phyloP scores from a whole-genome alignment of 2,329 filamentous ascomycete species.

The Spiromastix sp. region DNA sequence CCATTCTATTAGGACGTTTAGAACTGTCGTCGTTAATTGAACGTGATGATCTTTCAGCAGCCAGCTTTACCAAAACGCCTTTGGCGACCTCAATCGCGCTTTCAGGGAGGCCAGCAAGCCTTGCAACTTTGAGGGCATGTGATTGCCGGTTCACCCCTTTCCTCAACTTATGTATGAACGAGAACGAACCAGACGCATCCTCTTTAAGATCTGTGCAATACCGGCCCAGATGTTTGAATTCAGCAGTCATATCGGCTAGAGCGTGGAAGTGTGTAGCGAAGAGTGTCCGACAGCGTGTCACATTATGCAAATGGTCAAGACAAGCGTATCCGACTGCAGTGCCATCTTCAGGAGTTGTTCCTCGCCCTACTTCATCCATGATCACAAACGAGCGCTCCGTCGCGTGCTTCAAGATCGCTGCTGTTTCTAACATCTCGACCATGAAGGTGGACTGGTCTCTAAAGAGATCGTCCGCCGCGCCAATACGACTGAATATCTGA shows the following conservation, averaged over 20 bases:
- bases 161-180: constrained; percentile 74
- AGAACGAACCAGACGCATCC: constrained; percentile 57
- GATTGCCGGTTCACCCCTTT: constrained; percentile 76
- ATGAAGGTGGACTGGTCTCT: constrained; percentile 95
- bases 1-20: background rate
- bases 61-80: constrained; percentile 30
- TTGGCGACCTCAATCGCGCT: constrained; percentile 59
- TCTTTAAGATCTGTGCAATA: constrained; percentile 90
- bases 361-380: constrained; percentile 95
- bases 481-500: constrained; percentile 86
- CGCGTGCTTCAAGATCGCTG: constrained; percentile 74
- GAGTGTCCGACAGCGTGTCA: constrained; percentile 68
- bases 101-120: constrained; percentile 70
- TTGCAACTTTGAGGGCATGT: constrained; percentile 91
- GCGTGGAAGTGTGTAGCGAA: constrained; percentile 95
- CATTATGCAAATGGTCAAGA: constrained; percentile 67
- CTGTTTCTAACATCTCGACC: constrained; percentile 98
- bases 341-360: constrained; percentile 88
- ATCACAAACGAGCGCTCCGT: constrained; percentile 82
- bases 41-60: background rate
- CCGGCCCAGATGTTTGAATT: constrained; percentile 50
- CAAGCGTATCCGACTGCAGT: constrained; percentile 82
- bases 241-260: constrained; percentile 63
- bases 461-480: constrained; percentile 91
- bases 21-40: background rate